phyloP scores from a whole-genome alignment of 73 alveolate species.

The Paraurostyla sp. region DNA sequence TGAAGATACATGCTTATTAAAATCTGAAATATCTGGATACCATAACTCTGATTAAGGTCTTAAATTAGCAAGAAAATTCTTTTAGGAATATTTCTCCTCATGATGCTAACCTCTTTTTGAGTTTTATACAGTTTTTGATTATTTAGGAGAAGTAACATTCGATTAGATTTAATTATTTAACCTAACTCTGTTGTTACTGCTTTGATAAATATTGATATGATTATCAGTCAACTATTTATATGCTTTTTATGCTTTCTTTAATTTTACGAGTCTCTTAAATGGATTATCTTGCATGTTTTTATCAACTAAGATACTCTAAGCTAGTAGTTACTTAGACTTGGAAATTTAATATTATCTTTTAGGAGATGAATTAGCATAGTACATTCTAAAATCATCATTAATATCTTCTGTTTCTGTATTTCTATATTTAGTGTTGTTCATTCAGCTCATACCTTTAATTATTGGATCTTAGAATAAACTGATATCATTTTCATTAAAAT shows the following conservation, averaged over 20 bases:
- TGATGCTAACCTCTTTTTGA: background rate
- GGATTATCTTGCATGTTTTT: conserved; percentile 37
- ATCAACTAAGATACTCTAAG: background rate
- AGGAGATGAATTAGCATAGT: conserved; percentile 41
- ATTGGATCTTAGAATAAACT: background rate
- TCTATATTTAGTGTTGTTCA: background rate
- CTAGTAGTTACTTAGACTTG: too few species aligned
- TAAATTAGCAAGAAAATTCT: background rate
- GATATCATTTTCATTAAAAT: background rate
- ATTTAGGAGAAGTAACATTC: background rate
- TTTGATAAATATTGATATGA: too few species aligned
- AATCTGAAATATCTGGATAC: conserved; percentile 21
- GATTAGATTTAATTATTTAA: background rate
- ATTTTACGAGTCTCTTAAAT: background rate
- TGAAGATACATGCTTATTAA: background rate
- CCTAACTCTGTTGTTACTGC: too few species aligned
- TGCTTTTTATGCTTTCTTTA: conserved; percentile 18
- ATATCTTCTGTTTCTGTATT: background rate
- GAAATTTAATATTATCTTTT: conserved; percentile 9
- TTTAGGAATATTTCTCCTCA: background rate
- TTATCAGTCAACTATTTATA: too few species aligned
- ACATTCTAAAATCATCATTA: conserved; percentile 7
- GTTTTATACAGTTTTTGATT: background rate
- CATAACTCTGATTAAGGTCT: background rate
- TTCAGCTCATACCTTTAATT: background rate